Base-by-base conservation (phyloP, 331 rosid genomes). In the Rhamnella rubrinervis region DNA sequence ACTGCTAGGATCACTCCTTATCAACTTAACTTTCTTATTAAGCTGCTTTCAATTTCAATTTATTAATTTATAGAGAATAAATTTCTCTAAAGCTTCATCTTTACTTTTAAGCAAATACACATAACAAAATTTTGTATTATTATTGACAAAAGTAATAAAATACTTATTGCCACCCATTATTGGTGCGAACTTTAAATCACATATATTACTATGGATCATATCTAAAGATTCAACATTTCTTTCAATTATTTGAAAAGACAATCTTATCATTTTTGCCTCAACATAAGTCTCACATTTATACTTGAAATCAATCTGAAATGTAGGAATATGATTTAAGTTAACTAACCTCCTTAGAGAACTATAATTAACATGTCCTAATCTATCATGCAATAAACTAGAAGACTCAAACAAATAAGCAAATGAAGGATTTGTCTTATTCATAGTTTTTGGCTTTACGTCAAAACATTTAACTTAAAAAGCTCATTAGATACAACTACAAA, bases 111-210 rank as follows among this genome's bases (percentile, higher is more conserved):
- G 16, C 51, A 15, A 56, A 57, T 20, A 57, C 4, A 20, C 15
- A 1, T 21, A 57, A 4, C 14, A 57, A 15, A 21, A 57, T 57
- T 57, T 57, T 15, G 31, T 57, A 0, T 4, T 57, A 57, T 21
- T 28, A 20, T 57, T 1, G 62, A 57, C 37, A 57, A 57, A 57
- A 57, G 62, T 57, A 57, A 57, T 57, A 57, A 57, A n/a, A 57
- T 46, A 46, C 9, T 46, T 46, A 46, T 46, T 46, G 9, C 1
- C 51, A 46, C 0, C 51, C 16, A 7, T 25, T 20, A 21, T 57
- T 20, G 6, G 37, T 6, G 8, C 1, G 20, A 57, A 57, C 21
- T 57, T 57, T 20, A 21, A 20, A 57, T 57, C 37, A 57, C 37
- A 57, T 25, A 46, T 6, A 19, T 19, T 14, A 57, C 18, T 57